Evolutionary conservation across 1,139 yeast species (phyloP).

Genomic region (Pichia terricola): DNA sequence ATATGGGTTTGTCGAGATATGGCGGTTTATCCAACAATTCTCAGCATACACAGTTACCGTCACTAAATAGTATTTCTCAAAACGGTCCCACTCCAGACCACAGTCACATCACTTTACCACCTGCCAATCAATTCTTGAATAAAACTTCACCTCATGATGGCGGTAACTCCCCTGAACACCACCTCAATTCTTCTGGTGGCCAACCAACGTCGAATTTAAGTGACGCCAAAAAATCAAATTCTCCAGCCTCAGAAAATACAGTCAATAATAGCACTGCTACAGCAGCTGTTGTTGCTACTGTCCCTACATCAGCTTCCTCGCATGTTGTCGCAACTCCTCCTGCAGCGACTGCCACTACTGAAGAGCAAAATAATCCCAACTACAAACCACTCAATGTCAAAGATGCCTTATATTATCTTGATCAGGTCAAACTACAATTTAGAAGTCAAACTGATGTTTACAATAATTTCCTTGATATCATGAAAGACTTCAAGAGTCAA

Average conservation of each 20-base stretch:
- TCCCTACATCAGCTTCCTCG: not conserved
- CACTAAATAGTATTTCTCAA: constrained; percentile 9
- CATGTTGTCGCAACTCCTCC: not conserved
- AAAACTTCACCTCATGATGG: not conserved
- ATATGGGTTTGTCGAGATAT: constrained; percentile 8
- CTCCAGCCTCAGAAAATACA: not conserved
- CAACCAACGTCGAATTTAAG: too few species aligned
- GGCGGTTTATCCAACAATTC: not conserved
- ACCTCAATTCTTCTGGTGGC: too few species aligned
- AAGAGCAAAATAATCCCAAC: constrained; percentile 9
- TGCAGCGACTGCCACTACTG: not conserved
- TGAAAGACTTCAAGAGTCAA: constrained; percentile 97
- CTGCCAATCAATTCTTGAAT: constrained; percentile 11
- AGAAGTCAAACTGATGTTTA: constrained; percentile 90
- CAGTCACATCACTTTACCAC: constrained; percentile 17
- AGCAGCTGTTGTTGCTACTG: not conserved
- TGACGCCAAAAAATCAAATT: too few species aligned
- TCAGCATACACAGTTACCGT: constrained; percentile 10
- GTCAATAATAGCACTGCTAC: not conserved
- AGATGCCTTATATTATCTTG: constrained; percentile 90
- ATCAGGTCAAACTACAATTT: constrained; percentile 91
- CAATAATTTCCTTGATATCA: constrained; percentile 89
- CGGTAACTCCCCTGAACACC: not conserved
- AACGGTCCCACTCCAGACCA: constrained; percentile 2
- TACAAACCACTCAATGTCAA: constrained; percentile 90